Evolutionary conservation across 2,329 filamentous ascomycete genomes (phyloP).

Genomic region (Hypoxylon sp.): DNA sequence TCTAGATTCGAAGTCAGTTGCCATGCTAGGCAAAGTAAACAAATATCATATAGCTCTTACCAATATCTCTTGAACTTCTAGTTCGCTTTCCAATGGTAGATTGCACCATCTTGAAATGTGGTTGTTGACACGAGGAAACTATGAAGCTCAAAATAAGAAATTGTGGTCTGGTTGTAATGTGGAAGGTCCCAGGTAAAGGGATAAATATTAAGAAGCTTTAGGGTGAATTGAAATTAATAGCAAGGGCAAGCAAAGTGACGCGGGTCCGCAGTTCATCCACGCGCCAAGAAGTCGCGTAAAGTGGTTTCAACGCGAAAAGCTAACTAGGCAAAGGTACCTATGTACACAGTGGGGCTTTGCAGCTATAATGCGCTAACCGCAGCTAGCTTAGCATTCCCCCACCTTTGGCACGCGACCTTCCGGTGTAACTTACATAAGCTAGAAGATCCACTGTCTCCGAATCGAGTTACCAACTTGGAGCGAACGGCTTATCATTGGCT

Average conservation of each 20-base stretch:
- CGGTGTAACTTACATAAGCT: conserved; percentile 12
- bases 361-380: conserved; percentile 5
- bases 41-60: conserved; percentile 51
- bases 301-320: conserved; percentile 42
- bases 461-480: conserved; percentile 21
- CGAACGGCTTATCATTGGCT: conserved; percentile 24
- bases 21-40: conserved; percentile 11
- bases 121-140: conserved; percentile 21
- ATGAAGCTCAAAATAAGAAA: conserved; percentile 16
- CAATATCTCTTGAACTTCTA: conserved; percentile 56
- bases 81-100: conserved; percentile 65
- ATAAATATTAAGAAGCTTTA: conserved; percentile 14
- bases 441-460: conserved; percentile 25
- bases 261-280: conserved; percentile 39
- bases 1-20: conserved; percentile 48
- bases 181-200: conserved; percentile 14
- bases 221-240: conserved; percentile 24
- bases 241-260: conserved; percentile 39
- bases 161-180: conserved; percentile 5
- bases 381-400: conserved; percentile 28
- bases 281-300: conserved; percentile 51
- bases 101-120: conserved; percentile 47
- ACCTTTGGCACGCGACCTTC: conserved; percentile 16
- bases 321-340: conserved; percentile 2
- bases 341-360: neutral